These are phyloP conservation scores for Paralagenidium karlingii DNA, from an alignment of 352 stramenopile species.

Conservation along the genomic window DNA sequence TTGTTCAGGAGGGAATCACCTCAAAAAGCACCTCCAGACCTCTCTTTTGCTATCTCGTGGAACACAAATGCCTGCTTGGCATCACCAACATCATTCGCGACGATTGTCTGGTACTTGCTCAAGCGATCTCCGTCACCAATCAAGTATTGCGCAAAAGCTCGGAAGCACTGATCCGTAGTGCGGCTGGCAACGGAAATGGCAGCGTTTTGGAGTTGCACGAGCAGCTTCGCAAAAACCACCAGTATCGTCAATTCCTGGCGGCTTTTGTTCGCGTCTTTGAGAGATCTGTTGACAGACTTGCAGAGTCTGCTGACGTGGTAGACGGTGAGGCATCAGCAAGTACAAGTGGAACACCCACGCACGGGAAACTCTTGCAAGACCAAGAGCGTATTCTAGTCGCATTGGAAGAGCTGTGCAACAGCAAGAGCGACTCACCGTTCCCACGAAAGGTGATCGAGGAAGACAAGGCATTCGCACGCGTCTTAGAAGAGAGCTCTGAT, in stretches of 20 bases:
- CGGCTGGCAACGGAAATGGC: too few species aligned
- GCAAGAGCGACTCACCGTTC: too few species aligned
- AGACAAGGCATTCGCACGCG: too few species aligned
- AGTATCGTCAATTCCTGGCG: conserved; percentile 11
- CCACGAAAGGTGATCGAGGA: too few species aligned
- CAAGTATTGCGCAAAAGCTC: conserved; percentile 3
- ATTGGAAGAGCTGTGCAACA: too few species aligned
- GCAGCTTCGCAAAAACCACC: conserved; percentile 10
- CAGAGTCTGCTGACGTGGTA: too few species aligned
- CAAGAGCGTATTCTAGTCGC: too few species aligned
- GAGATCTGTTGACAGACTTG: too few species aligned
- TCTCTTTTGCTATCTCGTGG: conserved; percentile 12
- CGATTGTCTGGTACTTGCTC: conserved; percentile 9
- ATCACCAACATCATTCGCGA: conserved; percentile 8
- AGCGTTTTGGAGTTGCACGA: conserved; percentile 15
- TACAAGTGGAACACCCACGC: too few species aligned
- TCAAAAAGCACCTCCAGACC: conserved; percentile 9
- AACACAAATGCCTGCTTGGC: conserved; percentile 12
- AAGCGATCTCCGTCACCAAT: conserved; percentile 9
- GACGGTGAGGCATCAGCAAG: too few species aligned
- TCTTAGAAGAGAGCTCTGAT: too few species aligned
- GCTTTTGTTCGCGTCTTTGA: conserved; percentile 9
- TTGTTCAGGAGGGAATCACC: conserved; percentile 11
- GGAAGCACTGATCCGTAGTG: conserved; percentile 10
- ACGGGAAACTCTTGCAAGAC: too few species aligned